Base-by-base conservation (phyloP, 179 eudicot genomes). In the Actinidia chinensis region DNA sequence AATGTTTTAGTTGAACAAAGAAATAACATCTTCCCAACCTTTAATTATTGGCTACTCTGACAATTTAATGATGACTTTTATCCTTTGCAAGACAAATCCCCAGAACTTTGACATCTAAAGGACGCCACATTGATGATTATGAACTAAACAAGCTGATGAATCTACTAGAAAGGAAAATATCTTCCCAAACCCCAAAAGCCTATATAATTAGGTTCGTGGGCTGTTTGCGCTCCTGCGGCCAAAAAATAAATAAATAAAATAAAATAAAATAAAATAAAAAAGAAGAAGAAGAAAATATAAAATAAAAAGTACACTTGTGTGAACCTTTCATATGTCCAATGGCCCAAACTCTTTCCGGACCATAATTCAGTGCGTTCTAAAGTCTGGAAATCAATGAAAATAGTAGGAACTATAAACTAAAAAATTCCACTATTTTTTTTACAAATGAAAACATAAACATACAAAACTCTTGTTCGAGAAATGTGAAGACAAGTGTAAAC, bases 261-360 rank as follows among this genome's bases (percentile, higher is more conserved):
- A n/a, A n/a, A n/a, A n/a, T n/a, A n/a, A n/a, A n/a, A n/a, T n/a
- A n/a, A n/a, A n/a, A n/a, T n/a, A n/a, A 65, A 65, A 11, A 15
- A 28, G 4, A 36, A 36, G 40, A n/a, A 67, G 33, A 51, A 4
- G 36, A 59, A 54, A 43, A 60, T 8, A 59, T 12, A 5, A 65
- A 17, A 25, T n/a, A 77, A 63, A 11, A 61, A 79, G 64, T 87
- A 84, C 87, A 87, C 93, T 91, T 84, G 2, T 91, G 95, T 65
- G 97, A 91, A 77, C 97, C 82, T 85, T 88, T 95, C 86, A 93
- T 88, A 84, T 83, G 90, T 76, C 95, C 97, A 76, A 95, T 84
- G 68, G 98, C 91, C 98, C 98, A 95, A 79, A 95, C 98, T 85
- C 98, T 91, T 89, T 91, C 98, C 73, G 93, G 93, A 56, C 95